Evolutionary conservation across 2,329 filamentous ascomycete genomes (phyloP).

Genomic region (Pestalotiopsis sp.): DNA sequence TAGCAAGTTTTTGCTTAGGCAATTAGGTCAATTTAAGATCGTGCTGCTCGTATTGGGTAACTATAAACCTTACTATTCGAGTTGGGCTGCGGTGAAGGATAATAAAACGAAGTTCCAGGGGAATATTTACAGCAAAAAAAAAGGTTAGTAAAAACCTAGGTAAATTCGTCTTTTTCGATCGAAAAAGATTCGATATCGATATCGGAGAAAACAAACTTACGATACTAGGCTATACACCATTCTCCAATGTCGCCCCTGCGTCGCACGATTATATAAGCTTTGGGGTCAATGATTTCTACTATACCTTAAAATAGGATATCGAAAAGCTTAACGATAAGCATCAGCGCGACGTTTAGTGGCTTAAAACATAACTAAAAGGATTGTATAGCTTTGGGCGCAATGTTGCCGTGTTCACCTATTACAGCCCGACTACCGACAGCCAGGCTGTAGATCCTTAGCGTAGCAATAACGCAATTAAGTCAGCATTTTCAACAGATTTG

Average conservation of each 20-base stretch:
- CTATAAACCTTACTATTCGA: conserved; percentile 52
- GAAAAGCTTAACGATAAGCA: conserved; percentile 38
- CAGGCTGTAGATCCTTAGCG: conserved; percentile 36
- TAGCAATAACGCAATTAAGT: conserved; percentile 23
- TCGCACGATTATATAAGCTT: conserved; percentile 37
- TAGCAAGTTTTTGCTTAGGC: conserved; percentile 45
- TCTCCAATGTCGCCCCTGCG: conserved; percentile 43
- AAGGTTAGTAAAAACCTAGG: conserved; percentile 24
- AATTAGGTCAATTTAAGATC: conserved; percentile 46
- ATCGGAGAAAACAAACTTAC: conserved; percentile 33
- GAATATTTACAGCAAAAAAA: conserved; percentile 19
- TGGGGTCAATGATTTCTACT: conserved; percentile 52
- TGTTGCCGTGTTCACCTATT: conserved; percentile 44
- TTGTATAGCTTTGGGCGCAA: conserved; percentile 23
- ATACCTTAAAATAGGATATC: conserved; percentile 40
- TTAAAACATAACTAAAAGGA: conserved; percentile 36
- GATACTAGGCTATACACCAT: conserved; percentile 49
- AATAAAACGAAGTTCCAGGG: conserved; percentile 33
- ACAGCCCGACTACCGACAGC: conserved; percentile 36
- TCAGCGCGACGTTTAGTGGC: conserved; percentile 40
- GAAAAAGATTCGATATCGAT: conserved; percentile 30
- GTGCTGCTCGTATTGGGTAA: conserved; percentile 57
- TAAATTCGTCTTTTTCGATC: conserved; percentile 40
- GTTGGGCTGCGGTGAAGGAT: conserved; percentile 32
- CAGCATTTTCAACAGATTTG: conserved; percentile 42